Conservation (phyloP, 805 yeast species). For the Nakazawaea ernobii region DNA sequence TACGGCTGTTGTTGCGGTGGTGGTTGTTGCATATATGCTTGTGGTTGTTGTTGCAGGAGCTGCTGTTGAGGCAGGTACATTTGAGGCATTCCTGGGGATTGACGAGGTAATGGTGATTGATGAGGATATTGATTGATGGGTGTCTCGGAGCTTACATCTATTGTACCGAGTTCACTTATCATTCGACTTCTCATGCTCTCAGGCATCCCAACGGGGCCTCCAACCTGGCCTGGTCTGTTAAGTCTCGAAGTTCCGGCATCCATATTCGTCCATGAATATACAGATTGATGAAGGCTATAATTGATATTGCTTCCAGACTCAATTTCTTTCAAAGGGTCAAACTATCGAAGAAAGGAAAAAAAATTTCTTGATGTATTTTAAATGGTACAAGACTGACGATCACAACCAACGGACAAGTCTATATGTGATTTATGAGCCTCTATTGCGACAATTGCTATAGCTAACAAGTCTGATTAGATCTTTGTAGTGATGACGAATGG, state of each 20-base stretch:
- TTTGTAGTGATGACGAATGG: no score
- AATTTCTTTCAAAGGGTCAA: no score
- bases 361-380: no score
- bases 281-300: no score
- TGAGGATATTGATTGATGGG: conserved; percentile 20
- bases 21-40: conserved; percentile 10
- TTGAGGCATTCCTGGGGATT: neutral
- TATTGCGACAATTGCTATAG: no score
- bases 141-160: conserved; percentile 38
- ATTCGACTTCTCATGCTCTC: conserved; percentile 28
- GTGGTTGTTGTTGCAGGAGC: conserved; percentile 15
- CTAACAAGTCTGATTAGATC: no score
- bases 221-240: conserved; percentile 11
- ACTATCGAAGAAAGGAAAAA: no score
- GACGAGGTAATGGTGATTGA: conserved; percentile 11
- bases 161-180: conserved; percentile 34
- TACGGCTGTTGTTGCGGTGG: conserved; percentile 15
- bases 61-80: no score
- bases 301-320: no score
- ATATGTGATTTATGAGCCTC: no score
- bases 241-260: conserved; percentile 28
- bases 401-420: no score
- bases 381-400: no score
- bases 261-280: conserved; percentile 15
- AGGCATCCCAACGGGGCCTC: conserved; percentile 18